Percentiles rank a stretch among this genome's conserved stretches.
Evolutionary conservation across 169 alveolate genomes (phyloP).

Genomic region (Eimeria tenella): DNA sequence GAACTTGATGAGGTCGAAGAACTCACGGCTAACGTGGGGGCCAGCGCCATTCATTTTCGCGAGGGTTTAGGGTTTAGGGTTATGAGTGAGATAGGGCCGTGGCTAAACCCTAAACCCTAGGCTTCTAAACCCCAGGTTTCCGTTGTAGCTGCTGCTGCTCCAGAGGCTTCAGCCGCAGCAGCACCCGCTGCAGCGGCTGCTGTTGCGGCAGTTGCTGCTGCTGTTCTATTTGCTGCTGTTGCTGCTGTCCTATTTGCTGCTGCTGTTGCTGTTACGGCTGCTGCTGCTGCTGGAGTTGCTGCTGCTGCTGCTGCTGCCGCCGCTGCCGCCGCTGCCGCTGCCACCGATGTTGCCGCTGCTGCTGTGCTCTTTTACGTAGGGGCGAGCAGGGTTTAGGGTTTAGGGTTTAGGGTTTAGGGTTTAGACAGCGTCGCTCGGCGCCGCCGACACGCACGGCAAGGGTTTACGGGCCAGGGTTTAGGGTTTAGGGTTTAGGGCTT

Average conservation of each 20-base stretch:
- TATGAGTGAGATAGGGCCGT: not conserved
- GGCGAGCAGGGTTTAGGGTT: conserved; percentile 6
- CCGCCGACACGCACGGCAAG: conserved; percentile 1
- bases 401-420: conserved; percentile 21
- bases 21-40: conserved; percentile 81
- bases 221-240: not conserved
- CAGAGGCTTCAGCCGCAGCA: not conserved
- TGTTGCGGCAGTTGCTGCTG: conserved; percentile 4
- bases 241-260: not conserved
- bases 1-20: conserved; percentile 93
- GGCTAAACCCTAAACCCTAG: conserved; percentile 12
- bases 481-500: conserved; percentile 27
- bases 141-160: not conserved
- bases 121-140: not conserved
- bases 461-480: not conserved
- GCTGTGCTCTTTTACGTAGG: not conserved
- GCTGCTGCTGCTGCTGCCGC: conserved; percentile 5
- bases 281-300: conserved; percentile 9
- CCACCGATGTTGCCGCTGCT: not conserved
- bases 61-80: not conserved
- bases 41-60: conserved; percentile 74
- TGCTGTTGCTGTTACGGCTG: not conserved
- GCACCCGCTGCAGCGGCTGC: conserved; percentile 12
- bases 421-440: conserved; percentile 17
- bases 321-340: not conserved